These are phyloP conservation scores for Pseudogymnoascus sp. DNA, from an alignment of 2,329 filamentous ascomycete species.

Conservation along the genomic window DNA sequence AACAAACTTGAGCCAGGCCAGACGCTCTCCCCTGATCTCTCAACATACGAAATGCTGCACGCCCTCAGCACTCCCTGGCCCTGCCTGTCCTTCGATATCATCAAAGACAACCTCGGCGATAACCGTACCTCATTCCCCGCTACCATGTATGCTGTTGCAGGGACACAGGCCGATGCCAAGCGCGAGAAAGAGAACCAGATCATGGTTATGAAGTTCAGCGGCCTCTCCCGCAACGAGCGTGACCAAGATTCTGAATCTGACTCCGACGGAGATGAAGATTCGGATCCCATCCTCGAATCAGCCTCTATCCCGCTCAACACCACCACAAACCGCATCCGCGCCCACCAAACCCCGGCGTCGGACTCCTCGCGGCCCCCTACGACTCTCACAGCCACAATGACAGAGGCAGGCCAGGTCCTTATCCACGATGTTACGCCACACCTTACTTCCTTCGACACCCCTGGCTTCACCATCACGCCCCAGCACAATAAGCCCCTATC, in stretches of 20 bases:
- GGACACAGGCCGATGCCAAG: conserved; percentile 77
- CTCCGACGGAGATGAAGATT: conserved; percentile 57
- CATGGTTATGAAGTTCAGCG: conserved; percentile 93
- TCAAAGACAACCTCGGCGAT: conserved; percentile 78
- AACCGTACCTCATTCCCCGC: conserved; percentile 88
- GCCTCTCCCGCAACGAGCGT: conserved; percentile 77
- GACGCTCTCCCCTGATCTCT: conserved; percentile 80
- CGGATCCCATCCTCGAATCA: conserved; percentile 89
- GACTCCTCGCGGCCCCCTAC: conserved; percentile 65
- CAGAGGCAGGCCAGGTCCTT: conserved; percentile 77
- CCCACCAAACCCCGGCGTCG: conserved; percentile 67
- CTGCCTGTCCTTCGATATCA: conserved; percentile 89
- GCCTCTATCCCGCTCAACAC: conserved; percentile 78
- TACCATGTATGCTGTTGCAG: conserved; percentile 88
- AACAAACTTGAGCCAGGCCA: conserved; percentile 87
- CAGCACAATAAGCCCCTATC: conserved; percentile 82
- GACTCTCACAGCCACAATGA: conserved; percentile 85
- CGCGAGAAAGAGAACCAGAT: conserved; percentile 81
- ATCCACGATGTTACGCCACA: conserved; percentile 94
- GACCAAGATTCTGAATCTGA: conserved; percentile 57
- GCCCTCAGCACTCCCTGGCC: conserved; percentile 91
- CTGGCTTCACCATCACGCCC: conserved; percentile 69
- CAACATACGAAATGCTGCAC: conserved; percentile 98
- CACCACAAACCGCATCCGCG: conserved; percentile 89
- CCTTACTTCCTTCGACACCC: conserved; percentile 80